Base-by-base conservation (phyloP, 768 basidiomycete species). In the Kwoniella shandongensis region DNA sequence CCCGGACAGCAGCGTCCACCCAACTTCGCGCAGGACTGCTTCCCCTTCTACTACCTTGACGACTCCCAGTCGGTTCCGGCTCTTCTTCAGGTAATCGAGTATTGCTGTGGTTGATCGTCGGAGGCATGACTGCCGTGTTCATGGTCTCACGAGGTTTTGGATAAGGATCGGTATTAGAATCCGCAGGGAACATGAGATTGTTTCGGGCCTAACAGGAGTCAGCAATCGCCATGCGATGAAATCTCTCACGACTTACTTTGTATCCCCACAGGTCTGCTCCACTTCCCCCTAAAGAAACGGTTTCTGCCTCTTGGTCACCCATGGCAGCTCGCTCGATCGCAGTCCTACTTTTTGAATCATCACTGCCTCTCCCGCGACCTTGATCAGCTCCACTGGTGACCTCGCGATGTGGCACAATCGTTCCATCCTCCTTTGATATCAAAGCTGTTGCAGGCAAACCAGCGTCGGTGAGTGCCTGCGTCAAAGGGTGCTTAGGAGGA, bases 111-210 rank as follows among this genome's bases (percentile, higher is more conserved):
- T 83, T 83, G 68, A 98, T 89, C 8, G 82, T 78, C 65, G 44
- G 74, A 23, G 32, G 74, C 7, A 57, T 36, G 29, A 36, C 2
- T 61, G 39, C 45, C 42, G 50, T 38, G 44, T 56, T 48, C 25
- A 47, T 20, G 13, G 44, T 38, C 17, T 35, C 25, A n/a, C 39
- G 36, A 17, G 35, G 39, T 48, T 53, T 46, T 76, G 70, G 86
- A 68, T 91, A 89, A 1, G 91, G 89, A 20, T 87, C 84, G 42
- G 83, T 80, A 72, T 99, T 88, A 25, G 89, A 90, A 68, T 96
- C 96, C 1, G 96, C 93, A 0, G 87, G 73, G 70, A 97, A 99
- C 91, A 96, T 96, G 51, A 99, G 80, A 3, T 89, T 86, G 78
- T 99, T 99, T 56, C 96, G 86, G 25, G 90, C 83, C 92, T 96